Base-by-base conservation (phyloP, 2,329 filamentous ascomycete species). In the Fusarium abutilonis region DNA sequence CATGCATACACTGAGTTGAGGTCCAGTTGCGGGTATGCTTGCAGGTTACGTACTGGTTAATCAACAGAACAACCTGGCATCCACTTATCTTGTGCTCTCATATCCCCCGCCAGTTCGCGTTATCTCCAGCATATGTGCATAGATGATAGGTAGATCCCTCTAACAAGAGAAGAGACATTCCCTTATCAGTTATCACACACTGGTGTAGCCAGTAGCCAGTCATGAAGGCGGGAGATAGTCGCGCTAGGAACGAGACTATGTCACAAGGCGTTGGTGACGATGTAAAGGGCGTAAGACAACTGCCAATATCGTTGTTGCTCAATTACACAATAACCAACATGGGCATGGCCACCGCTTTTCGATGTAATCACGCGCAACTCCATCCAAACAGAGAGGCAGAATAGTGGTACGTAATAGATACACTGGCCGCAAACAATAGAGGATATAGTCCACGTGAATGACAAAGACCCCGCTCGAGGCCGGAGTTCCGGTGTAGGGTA, bases 401-500 rank as follows among this genome's bases (percentile, higher is more conserved):
- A 29, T 14, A 40, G 41, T 39, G 19, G 39, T 66, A 66, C 62
- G 62, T 66, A 65, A 65, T 52, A 31, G 50, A 45, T 44, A 26
- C 31, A n/a, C 14, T 34, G 14, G 26, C 31, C n/a, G 13, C 43
- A 56, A 40, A 34, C 10, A 34, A 58, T 9, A 53, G 41, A 51
- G 57, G 45, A 47, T 23, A 15, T 40, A 40, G 39, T 21, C 39
- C 45, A 42, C 35, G 57, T 63, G 45, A 50, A 51, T 59, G 57
- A 53, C 52, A 52, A 43, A 35, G 43, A 55, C 62, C 62, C 62
- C 62, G 62, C 62, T 31, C 28, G 38, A 41, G 14, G 40, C 62
- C 57, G 58, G 41, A 23, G 39, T 39, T 10, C 42, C 62, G 62
- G 58, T 66, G 32, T 66, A 65, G 62, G 62, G 62, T 66, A 65